Evolutionary conservation across 1,284 basidiomycete genomes (phyloP).

Genomic region (Ceratobasidium sp.): DNA sequence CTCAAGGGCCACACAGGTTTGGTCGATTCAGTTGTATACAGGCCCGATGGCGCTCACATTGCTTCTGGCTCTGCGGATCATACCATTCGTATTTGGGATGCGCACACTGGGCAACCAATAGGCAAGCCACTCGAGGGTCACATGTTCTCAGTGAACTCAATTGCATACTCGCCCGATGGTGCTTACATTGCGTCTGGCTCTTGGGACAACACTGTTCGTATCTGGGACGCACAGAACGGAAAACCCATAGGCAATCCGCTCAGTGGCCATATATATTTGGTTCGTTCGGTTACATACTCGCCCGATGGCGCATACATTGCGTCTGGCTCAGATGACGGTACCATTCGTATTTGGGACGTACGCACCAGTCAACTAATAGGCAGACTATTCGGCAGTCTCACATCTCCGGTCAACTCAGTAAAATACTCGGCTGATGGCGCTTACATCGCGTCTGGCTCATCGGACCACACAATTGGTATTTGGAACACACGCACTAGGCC

Average conservation of each 20-base stretch:
- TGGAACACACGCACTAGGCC: background rate
- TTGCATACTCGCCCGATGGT: conserved; percentile 40
- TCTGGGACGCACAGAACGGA: conserved; percentile 9
- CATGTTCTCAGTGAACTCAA: background rate
- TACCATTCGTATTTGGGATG: no score
- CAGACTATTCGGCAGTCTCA: background rate
- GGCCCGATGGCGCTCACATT: no score
- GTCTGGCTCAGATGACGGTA: background rate
- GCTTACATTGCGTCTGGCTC: conserved; percentile 12
- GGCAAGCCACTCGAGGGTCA: background rate
- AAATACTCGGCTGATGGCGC: background rate
- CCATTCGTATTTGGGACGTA: background rate
- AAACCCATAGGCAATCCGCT: background rate
- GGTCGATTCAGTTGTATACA: no score
- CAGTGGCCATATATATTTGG: background rate
- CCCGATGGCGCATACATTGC: conserved; percentile 1
- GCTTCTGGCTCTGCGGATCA: no score
- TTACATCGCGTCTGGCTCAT: conserved; percentile 17
- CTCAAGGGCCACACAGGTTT: no score
- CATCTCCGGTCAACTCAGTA: conserved; percentile 53
- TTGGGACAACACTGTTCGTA: background rate
- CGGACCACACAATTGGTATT: background rate
- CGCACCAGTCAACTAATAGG: background rate
- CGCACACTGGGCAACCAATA: background rate
- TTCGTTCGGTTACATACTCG: conserved; percentile 9